Percentiles rank a stretch among this genome's conserved stretches.
Evolutionary conservation across 768 basidiomycete genomes (phyloP).

Genomic region (Phallus indusiatus): DNA sequence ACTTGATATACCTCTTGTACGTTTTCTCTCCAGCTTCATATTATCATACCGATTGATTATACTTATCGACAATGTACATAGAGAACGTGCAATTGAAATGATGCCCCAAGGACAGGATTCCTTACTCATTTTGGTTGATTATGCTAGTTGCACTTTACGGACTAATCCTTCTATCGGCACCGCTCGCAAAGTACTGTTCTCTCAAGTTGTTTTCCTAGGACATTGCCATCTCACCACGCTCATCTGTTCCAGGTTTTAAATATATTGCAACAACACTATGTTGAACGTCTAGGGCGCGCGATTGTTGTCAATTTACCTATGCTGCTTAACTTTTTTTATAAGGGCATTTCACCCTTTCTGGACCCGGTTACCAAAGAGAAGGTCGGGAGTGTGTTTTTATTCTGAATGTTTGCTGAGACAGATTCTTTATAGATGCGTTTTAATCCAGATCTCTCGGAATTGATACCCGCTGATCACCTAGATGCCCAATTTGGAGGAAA

Average conservation of each 20-base stretch:
- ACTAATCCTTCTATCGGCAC: conserved; percentile 79
- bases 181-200: conserved; percentile 52
- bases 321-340: conserved; percentile 69
- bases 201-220: background rate
- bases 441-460: conserved; percentile 71
- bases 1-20: conserved; percentile 81
- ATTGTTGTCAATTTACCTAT: conserved; percentile 74
- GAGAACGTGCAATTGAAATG: conserved; percentile 82
- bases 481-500: conserved; percentile 80
- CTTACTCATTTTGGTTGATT: conserved; percentile 77
- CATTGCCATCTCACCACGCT: background rate
- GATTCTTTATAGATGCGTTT: conserved; percentile 60
- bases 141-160: conserved; percentile 69
- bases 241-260: conserved; percentile 41
- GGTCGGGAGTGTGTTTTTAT: conserved; percentile 30
- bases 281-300: conserved; percentile 79
- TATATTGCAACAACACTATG: conserved; percentile 84
- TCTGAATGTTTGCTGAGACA: background rate
- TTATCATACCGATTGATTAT: background rate
- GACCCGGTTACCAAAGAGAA: conserved; percentile 87
- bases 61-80: conserved; percentile 18
- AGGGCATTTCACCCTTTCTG: conserved; percentile 76
- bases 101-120: conserved; percentile 82
- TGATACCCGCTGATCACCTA: conserved; percentile 65
- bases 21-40: conserved; percentile 19